Evolutionary conservation across 2,329 filamentous ascomycete species (phyloP).

Genomic region (Fusarium ramigenum): DNA sequence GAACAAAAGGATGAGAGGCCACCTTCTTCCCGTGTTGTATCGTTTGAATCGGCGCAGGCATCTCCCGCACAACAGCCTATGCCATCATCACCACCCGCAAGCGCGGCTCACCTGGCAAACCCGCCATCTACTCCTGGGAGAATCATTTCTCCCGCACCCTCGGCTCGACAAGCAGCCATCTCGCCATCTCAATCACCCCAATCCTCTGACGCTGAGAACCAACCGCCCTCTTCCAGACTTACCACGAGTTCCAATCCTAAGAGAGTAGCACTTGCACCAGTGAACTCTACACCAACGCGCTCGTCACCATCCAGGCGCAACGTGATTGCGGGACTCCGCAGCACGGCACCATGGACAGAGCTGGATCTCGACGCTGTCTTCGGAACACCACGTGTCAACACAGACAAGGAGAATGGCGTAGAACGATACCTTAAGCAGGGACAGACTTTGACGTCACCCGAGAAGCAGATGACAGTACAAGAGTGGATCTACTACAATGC

Average conservation of each 20-base stretch:
- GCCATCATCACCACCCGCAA: conserved; percentile 35
- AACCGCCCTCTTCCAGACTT: conserved; percentile 74
- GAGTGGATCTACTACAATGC: conserved; percentile 92
- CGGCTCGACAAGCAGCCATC: conserved; percentile 62
- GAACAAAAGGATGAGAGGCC: conserved; percentile 21
- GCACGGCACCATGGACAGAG: conserved; percentile 73
- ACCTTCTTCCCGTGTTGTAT: conserved; percentile 19
- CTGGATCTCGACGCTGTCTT: conserved; percentile 81
- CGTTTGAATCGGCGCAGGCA: conserved; percentile 31
- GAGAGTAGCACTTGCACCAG: conserved; percentile 57
- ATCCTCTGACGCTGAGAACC: conserved; percentile 83
- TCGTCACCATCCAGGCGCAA: conserved; percentile 72
- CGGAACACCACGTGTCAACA: conserved; percentile 52
- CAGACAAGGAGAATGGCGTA: conserved; percentile 63
- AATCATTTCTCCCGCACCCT: conserved; percentile 55
- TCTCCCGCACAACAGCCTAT: conserved; percentile 17
- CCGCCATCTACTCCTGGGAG: conserved; percentile 56
- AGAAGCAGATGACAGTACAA: conserved; percentile 92
- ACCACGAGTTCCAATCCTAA: conserved; percentile 57
- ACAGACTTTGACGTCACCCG: conserved; percentile 73
- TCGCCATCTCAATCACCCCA: conserved; percentile 76
- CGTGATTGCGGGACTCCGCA: conserved; percentile 64
- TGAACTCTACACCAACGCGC: conserved; percentile 58
- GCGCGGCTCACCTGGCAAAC: conserved; percentile 32
- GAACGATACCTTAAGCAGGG: conserved; percentile 63